Conservation (phyloP, 768 basidiomycete species). For the Mycena chlorophos region DNA sequence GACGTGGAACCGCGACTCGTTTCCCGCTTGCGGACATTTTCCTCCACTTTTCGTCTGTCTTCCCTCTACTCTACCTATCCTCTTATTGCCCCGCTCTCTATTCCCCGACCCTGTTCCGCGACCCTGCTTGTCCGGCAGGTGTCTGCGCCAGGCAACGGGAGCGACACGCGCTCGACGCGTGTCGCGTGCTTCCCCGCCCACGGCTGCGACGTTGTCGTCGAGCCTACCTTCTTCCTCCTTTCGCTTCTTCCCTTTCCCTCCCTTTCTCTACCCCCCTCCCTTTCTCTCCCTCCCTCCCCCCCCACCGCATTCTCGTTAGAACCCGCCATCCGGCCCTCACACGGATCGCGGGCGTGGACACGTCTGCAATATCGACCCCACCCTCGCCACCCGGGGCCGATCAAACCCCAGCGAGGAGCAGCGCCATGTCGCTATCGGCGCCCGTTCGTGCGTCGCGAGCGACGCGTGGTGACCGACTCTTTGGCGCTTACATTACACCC, state of each 20-base stretch:
- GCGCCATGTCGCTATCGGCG: constrained; percentile 80
- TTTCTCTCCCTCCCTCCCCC: not conserved
- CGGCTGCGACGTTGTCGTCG: too few relatives aligned
- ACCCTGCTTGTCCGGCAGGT: too few relatives aligned
- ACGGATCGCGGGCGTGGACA: constrained; percentile 94
- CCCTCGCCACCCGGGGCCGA: constrained; percentile 50
- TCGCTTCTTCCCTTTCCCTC: constrained; percentile 6
- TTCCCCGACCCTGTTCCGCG: too few relatives aligned
- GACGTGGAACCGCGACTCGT: too few relatives aligned
- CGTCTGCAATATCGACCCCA: constrained; percentile 73
- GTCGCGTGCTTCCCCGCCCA: too few relatives aligned
- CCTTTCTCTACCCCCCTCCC: constrained; percentile 9
- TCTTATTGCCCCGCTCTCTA: too few relatives aligned
- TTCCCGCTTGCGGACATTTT: too few relatives aligned
- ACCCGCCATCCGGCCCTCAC: constrained; percentile 71
- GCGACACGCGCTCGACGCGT: too few relatives aligned
- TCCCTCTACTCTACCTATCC: too few relatives aligned
- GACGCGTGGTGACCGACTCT: constrained; percentile 67
- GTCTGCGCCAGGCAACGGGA: too few relatives aligned
- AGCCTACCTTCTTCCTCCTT: not conserved
- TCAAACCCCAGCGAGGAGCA: constrained; percentile 59
- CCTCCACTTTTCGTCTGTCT: too few relatives aligned
- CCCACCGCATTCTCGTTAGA: constrained; percentile 83
- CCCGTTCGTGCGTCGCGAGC: constrained; percentile 61
- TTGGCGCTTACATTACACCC: constrained; percentile 60